A percentile compares a stretch with the other conserved stretches of the same genome.
Evolutionary conservation across 164 flowering plant genomes (phyloP).

Genomic region (Brasenia schreberi): DNA sequence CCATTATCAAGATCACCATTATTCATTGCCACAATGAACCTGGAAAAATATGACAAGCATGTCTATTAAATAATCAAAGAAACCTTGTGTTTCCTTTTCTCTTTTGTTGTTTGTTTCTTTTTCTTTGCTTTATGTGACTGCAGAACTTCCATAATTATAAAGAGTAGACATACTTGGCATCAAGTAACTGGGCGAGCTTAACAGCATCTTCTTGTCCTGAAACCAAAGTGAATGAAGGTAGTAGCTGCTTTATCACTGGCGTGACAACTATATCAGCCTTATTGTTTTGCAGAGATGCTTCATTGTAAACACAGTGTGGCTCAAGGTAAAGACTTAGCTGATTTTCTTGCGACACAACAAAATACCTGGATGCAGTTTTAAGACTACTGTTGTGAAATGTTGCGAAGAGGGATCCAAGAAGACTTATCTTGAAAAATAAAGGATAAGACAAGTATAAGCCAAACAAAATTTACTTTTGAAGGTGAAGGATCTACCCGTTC

Average conservation of each 20-base stretch:
- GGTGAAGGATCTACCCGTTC: constrained; percentile 45
- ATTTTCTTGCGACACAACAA: constrained; percentile 39
- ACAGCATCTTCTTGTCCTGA: constrained; percentile 98
- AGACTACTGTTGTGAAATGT: background rate
- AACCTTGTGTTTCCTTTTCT: background rate
- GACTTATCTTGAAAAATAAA: background rate
- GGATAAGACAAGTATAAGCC: background rate
- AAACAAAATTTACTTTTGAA: background rate
- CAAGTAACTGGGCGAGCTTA: constrained; percentile 58
- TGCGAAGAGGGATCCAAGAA: background rate
- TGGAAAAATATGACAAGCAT: constrained; percentile 15
- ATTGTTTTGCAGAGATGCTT: constrained; percentile 35
- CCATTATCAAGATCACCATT: constrained; percentile 85
- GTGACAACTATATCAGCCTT: constrained; percentile 76
- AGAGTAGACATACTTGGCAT: constrained; percentile 44
- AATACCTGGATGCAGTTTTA: constrained; percentile 36
- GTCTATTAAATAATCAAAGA: background rate
- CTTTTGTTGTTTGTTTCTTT: too few relatives aligned
- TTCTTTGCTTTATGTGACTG: too few relatives aligned
- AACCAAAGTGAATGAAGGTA: constrained; percentile 71
- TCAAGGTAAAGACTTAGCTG: constrained; percentile 67
- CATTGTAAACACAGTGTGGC: constrained; percentile 81
- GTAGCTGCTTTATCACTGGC: constrained; percentile 81
- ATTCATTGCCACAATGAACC: constrained; percentile 80
- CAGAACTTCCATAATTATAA: background rate